phyloP scores from a whole-genome alignment of 352 stramenopile genomes.

The Phytophthora sojae region DNA sequence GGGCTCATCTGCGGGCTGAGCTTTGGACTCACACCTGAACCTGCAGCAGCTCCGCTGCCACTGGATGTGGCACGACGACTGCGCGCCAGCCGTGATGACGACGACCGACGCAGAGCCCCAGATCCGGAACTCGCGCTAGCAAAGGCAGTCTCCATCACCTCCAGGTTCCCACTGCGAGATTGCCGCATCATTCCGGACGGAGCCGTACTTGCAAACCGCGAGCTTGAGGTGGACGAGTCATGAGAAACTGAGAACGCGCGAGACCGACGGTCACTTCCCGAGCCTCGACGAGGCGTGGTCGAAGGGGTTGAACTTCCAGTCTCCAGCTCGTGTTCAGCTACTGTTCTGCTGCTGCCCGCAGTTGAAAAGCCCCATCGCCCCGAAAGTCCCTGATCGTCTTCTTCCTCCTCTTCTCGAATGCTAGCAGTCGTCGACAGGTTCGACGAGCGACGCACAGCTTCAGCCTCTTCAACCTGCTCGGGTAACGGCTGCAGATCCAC shows the following conservation, averaged over 20 bases:
- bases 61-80: constrained; percentile 68
- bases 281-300: constrained; percentile 6
- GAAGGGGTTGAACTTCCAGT: neutral
- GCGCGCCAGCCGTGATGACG: constrained; percentile 55
- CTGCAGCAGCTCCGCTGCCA: constrained; percentile 33
- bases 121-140: constrained; percentile 60
- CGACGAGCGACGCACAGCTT: constrained; percentile 25
- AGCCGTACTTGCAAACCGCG: constrained; percentile 35
- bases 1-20: constrained; percentile 79
- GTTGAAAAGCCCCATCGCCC: constrained; percentile 25
- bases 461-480: constrained; percentile 28
- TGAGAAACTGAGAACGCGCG: constrained; percentile 46
- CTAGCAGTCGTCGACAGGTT: constrained; percentile 41
- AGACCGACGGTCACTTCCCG: constrained; percentile 34
- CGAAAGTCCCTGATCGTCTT: constrained; percentile 42
- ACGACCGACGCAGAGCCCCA: constrained; percentile 56
- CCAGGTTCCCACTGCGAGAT: constrained; percentile 67
- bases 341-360: constrained; percentile 19
- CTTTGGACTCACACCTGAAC: constrained; percentile 52
- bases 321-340: constrained; percentile 10
- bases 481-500: constrained; percentile 45
- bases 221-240: constrained; percentile 38
- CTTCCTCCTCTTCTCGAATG: constrained; percentile 71
- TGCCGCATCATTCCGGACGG: constrained; percentile 39
- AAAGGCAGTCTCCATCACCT: constrained; percentile 75